phyloP scores from a whole-genome alignment of 1,284 basidiomycete genomes.

The Ustilago esculenta region DNA sequence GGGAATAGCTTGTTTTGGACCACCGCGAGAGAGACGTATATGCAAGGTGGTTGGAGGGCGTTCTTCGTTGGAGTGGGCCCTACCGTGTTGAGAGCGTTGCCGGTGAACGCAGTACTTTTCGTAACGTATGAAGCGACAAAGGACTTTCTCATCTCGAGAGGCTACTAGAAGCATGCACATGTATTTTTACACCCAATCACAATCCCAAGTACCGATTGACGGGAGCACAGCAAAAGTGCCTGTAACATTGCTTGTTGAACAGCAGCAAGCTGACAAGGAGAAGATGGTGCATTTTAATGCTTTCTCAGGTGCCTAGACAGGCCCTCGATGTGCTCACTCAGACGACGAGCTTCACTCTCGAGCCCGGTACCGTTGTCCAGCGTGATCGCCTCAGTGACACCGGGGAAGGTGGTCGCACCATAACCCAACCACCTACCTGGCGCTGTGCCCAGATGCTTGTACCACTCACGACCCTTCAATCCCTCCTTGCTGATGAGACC shows the following conservation, averaged over 20 bases:
- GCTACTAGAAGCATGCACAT: too few relatives aligned
- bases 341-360: slow-evolving; percentile 46
- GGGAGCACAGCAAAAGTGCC: too few relatives aligned
- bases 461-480: slow-evolving; percentile 78
- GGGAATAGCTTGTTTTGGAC: slow-evolving; percentile 19
- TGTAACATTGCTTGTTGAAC: too few relatives aligned
- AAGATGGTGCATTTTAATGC: slow-evolving; percentile 10
- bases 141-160: slow-evolving; percentile 24
- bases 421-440: slow-evolving; percentile 89
- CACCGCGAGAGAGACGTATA: slow-evolving; percentile 28
- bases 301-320: slow-evolving; percentile 24
- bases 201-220: too few relatives aligned
- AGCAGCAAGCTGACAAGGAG: too few relatives aligned
- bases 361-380: slow-evolving; percentile 59
- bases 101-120: slow-evolving; percentile 58
- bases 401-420: slow-evolving; percentile 85
- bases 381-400: slow-evolving; percentile 74
- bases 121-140: slow-evolving; percentile 48
- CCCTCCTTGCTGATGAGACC: slow-evolving; percentile 83
- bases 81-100: slow-evolving; percentile 55
- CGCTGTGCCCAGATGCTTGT: slow-evolving; percentile 83
- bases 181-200: too few relatives aligned
- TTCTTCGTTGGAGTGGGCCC: slow-evolving; percentile 58
- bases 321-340: slow-evolving; percentile 36
- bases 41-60: slow-evolving; percentile 43